A percentile compares a stretch with the other conserved stretches of the same genome.
phyloP scores from a whole-genome alignment of 371 early-diverging fungal species.

The Mucor saturninus region DNA sequence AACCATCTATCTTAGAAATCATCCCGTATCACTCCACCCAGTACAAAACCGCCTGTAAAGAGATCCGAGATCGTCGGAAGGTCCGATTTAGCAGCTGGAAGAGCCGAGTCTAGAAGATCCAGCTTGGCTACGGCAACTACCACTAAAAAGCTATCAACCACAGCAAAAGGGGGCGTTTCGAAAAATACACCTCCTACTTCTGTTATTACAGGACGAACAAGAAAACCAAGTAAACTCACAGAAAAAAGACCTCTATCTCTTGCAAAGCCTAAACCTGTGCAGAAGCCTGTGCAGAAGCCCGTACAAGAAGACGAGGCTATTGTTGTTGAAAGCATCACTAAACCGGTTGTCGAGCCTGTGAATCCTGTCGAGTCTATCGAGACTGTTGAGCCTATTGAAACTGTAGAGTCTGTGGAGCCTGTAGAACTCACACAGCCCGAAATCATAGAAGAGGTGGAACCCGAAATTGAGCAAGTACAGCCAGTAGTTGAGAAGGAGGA shows the following conservation, averaged over 20 bases:
- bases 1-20: background rate
- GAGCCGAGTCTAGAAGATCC: background rate
- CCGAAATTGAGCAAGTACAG: too few species aligned
- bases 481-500: too few species aligned
- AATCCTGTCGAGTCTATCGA: too few species aligned
- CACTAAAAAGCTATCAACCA: constrained; percentile 16
- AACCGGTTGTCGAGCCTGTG: background rate
- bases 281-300: too few species aligned
- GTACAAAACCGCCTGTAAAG: background rate
- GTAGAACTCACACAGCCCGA: too few species aligned
- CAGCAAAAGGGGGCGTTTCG: constrained; percentile 29
- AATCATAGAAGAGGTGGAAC: too few species aligned
- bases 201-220: constrained; percentile 30
- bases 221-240: constrained; percentile 26
- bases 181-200: constrained; percentile 34
- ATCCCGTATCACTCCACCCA: background rate
- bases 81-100: too few species aligned
- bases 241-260: constrained; percentile 11
- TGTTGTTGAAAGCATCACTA: background rate
- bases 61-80: constrained; percentile 1
- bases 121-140: constrained; percentile 5
- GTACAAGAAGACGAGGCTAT: constrained; percentile 5
- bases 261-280: background rate
- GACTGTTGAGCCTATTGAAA: too few species aligned
- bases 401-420: too few species aligned